Percentiles rank a stretch among this genome's conserved stretches.
Evolutionary conservation across 192 early-diverging fungal species (phyloP).

Genomic region (Blastocladiella britannica): DNA sequence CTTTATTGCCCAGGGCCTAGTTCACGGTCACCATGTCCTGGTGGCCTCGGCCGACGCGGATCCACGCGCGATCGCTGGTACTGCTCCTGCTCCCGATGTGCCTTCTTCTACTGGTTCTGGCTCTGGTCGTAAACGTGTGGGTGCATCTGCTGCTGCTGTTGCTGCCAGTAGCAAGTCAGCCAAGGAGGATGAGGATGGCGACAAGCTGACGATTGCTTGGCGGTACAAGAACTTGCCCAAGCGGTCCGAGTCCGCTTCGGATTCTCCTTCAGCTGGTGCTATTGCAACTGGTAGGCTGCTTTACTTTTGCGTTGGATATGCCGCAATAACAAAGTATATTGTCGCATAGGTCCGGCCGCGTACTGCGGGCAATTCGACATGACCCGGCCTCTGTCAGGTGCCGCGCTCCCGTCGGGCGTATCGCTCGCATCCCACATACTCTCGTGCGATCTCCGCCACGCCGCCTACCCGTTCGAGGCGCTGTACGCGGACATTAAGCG

Average conservation of each 20-base stretch:
- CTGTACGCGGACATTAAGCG: background rate
- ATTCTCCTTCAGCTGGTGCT: too few species aligned
- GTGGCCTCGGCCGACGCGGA: slow-evolving; percentile 46
- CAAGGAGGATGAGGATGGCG: slow-evolving; percentile 16
- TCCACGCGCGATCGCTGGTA: slow-evolving; percentile 24
- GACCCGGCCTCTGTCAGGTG: background rate
- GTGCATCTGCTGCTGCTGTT: background rate
- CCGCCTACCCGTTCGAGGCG: background rate
- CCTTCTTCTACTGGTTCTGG: too few species aligned
- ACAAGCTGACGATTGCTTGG: slow-evolving; percentile 82
- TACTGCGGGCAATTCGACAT: background rate
- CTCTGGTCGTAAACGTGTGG: background rate
- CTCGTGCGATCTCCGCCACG: background rate
- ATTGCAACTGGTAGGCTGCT: background rate
- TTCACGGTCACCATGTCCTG: slow-evolving; percentile 43
- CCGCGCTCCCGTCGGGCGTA: background rate
- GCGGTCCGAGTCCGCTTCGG: slow-evolving; percentile 4
- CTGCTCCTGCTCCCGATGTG: background rate
- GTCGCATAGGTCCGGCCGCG: too few species aligned
- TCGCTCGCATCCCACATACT: background rate
- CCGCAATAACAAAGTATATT: background rate
- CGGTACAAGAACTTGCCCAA: slow-evolving; percentile 66
- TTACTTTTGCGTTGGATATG: background rate
- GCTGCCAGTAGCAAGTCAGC: slow-evolving; percentile 5
- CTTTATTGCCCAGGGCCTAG: slow-evolving; percentile 70